Evolutionary conservation across 257 asterid species (phyloP).

Genomic region (Prunella vulgaris): DNA sequence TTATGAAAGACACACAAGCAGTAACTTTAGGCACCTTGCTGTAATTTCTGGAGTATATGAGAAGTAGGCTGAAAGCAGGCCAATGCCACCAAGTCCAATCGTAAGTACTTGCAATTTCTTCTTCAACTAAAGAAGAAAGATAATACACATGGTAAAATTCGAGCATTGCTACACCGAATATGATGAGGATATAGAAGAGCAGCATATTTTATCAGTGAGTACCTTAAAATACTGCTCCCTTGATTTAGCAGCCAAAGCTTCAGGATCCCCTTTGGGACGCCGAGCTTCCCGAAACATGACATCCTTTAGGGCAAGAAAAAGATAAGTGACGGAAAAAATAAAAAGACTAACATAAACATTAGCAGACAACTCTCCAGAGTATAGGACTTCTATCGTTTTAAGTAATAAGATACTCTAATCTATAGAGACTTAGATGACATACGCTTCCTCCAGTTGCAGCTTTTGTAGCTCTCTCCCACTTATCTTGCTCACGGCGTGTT

Average conservation of each 20-base stretch:
- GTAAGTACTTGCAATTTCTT: constrained; percentile 70
- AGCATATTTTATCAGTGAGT: not conserved
- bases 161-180: not conserved
- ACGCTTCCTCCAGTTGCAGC: constrained; percentile 98
- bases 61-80: constrained; percentile 67
- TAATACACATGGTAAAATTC: constrained; percentile 9
- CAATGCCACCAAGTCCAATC: constrained; percentile 73
- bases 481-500: constrained; percentile 91
- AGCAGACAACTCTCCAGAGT: not conserved
- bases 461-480: constrained; percentile 85
- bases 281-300: constrained; percentile 69
- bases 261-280: constrained; percentile 73
- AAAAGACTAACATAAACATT: too few species aligned
- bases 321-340: too few species aligned
- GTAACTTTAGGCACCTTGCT: constrained; percentile 46
- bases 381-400: constrained; percentile 1
- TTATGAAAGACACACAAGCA: not conserved
- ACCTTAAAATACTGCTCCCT: constrained; percentile 87
- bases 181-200: not conserved
- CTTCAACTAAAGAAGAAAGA: constrained; percentile 56
- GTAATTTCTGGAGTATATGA: constrained; percentile 86
- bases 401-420: not conserved
- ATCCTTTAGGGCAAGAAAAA: constrained; percentile 42
- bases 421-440: constrained; percentile 20
- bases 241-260: constrained; percentile 76